Percentiles rank a stretch among this genome's conserved stretches.
phyloP scores from a whole-genome alignment of 2,329 filamentous ascomycete genomes.

The Aspergillus arachidicola region DNA sequence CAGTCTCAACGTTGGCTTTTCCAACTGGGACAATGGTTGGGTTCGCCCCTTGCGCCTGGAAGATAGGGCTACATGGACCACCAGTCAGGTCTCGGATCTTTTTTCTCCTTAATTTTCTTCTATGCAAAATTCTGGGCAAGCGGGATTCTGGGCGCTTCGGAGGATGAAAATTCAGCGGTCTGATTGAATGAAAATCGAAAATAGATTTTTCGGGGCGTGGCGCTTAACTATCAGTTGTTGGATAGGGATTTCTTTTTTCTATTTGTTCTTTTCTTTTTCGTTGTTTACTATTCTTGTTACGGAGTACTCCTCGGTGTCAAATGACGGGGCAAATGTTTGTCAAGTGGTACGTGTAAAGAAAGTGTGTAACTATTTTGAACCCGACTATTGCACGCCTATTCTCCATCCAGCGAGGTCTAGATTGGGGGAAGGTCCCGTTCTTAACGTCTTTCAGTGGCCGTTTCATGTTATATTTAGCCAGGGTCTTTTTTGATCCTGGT shows the following conservation, averaged over 20 bases:
- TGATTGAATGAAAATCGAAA: neutral
- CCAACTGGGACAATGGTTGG: neutral
- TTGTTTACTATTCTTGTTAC: neutral
- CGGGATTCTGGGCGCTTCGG: neutral
- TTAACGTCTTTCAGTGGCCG: neutral
- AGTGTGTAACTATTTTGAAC: neutral
- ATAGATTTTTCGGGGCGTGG: neutral
- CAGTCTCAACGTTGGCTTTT: neutral
- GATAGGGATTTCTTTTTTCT: neutral
- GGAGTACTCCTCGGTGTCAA: neutral
- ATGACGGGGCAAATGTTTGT: neutral
- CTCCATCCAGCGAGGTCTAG: neutral
- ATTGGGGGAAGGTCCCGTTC: neutral
- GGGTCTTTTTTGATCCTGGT: neutral
- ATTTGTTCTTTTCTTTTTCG: neutral
- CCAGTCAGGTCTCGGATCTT: neutral
- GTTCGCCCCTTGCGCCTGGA: neutral
- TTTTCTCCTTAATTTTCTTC: neutral
- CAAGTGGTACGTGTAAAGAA: neutral
- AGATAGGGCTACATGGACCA: neutral
- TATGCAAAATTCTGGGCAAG: neutral
- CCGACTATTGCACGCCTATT: conserved; percentile 1
- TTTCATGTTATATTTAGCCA: conserved; percentile 6
- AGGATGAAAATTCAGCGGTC: neutral
- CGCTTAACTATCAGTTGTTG: conserved; percentile 2